Conservation (phyloP, 768 basidiomycete genomes). For the Lactarius trivialis region DNA sequence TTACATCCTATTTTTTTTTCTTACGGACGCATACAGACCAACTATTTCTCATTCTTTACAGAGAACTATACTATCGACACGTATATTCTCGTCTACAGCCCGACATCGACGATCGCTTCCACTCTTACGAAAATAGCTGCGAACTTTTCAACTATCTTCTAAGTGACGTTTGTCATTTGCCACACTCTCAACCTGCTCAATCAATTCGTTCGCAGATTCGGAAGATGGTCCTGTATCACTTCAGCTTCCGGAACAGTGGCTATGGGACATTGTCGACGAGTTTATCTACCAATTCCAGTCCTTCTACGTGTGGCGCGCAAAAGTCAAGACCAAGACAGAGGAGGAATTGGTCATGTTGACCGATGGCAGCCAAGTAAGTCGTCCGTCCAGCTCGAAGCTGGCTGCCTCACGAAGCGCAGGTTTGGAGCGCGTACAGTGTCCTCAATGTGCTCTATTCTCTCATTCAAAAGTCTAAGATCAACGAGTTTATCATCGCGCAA, state of each 20-base stretch:
- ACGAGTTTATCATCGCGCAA: conserved; percentile 83
- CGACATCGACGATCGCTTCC: conserved; percentile 95
- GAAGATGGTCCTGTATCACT: conserved; percentile 84
- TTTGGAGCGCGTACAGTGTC: conserved; percentile 98
- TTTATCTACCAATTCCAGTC: conserved; percentile 98
- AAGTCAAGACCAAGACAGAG: conserved; percentile 76
- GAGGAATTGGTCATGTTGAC: conserved; percentile 82
- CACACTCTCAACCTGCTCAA: background rate
- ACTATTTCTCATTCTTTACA: conserved; percentile 94
- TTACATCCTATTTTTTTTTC: background rate
- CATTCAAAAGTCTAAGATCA: conserved; percentile 94
- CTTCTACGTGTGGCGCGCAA: conserved; percentile 88
- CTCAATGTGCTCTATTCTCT: conserved; percentile 97
- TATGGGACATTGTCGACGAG: conserved; percentile 97
- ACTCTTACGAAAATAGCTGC: conserved; percentile 97
- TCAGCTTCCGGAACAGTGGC: conserved; percentile 93
- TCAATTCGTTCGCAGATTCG: conserved; percentile 53
- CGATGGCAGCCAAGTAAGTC: conserved; percentile 55
- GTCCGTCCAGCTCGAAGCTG: background rate
- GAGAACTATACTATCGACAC: conserved; percentile 92
- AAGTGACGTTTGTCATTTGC: conserved; percentile 44
- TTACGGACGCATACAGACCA: conserved; percentile 48
- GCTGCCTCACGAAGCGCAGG: conserved; percentile 36
- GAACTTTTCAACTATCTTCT: conserved; percentile 97
- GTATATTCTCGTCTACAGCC: conserved; percentile 94